Evolutionary conservation across 2,329 filamentous ascomycete species (phyloP), one percentile per base, ranked within the genome.

Genomic region (Ophiostoma perfectum): DNA sequence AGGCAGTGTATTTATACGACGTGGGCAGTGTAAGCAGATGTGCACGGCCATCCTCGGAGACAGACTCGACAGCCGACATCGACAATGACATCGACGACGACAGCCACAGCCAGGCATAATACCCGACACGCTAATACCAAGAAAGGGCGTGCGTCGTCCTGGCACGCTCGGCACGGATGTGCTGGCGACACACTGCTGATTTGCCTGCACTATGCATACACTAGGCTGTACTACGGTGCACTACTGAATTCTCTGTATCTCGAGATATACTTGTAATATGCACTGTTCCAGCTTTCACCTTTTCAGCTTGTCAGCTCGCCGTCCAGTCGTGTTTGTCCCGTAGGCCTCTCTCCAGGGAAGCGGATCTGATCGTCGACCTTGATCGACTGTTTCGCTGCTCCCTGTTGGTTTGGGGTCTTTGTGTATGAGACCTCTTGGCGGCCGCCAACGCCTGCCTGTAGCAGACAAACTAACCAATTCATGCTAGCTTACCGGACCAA

Each of bases 371-470:
- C 49, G 49, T 27, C 27, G 27, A 27, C 18, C 49, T 11, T 27
- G 49, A 55, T 55, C 49, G n/a, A 9, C 49, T 55, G 49, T 55
- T 55, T 55, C 49, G 49, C 49, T 55, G 47, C 27, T 27, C 49
- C 49, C 49, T 55, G 49, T 55, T 52, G 18, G 7, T 14, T 52
- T 52, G 14, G 47, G 47, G 47, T 18, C 5, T 12, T n/a, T 52
- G 47, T 8, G 47, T 52, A 52, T 52, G 49, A 55, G n/a, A 55
- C 49, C 47, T 55, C 49, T 55, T 55, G 49, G 49, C 49, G 18
- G 47, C 5, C 18, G 49, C 49, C 49, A 27, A 27, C 27, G 27
- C 27, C 27, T 27, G 27, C 27, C 27, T 27, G 27, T 27, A 27
- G 27, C 27, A 27, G 27, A 27, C 27, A 27, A 27, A 27, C 27